phyloP scores from a whole-genome alignment of 2,329 filamentous ascomycete genomes.

The Xylariales sp. region DNA sequence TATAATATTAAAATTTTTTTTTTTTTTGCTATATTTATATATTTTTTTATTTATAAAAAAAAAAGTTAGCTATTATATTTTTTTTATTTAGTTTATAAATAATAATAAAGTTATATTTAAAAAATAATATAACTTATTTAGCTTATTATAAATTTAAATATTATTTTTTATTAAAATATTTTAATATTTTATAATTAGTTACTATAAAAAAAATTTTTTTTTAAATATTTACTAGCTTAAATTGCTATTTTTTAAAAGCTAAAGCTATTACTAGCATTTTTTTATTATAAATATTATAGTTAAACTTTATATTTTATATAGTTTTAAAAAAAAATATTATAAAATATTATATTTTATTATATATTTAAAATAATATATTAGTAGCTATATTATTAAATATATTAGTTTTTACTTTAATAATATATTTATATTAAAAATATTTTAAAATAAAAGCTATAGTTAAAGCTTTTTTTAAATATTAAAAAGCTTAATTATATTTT shows the following conservation, averaged over 20 bases:
- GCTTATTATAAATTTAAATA: too few relatives aligned
- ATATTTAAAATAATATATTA: neutral
- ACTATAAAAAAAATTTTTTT: too few relatives aligned
- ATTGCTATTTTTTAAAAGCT: neutral
- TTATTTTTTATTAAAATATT: too few relatives aligned
- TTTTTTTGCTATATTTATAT: too few relatives aligned
- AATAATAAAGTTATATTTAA: constrained; percentile 4
- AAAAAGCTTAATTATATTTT: neutral
- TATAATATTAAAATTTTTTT: neutral
- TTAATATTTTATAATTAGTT: too few relatives aligned
- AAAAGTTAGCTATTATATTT: neutral
- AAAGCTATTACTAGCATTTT: neutral
- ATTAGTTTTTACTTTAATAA: neutral
- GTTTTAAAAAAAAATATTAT: neutral
- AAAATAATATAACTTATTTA: neutral
- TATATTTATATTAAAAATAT: neutral
- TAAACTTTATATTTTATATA: neutral
- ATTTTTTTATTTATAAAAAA: neutral
- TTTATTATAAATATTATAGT: neutral
- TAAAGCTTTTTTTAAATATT: neutral
- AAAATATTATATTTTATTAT: neutral
- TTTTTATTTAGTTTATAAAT: neutral
- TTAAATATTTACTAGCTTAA: neutral
- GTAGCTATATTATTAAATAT: neutral
- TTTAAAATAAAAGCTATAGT: neutral